Base-by-base conservation (phyloP, 768 basidiomycete genomes). In the Suillus lakei region DNA sequence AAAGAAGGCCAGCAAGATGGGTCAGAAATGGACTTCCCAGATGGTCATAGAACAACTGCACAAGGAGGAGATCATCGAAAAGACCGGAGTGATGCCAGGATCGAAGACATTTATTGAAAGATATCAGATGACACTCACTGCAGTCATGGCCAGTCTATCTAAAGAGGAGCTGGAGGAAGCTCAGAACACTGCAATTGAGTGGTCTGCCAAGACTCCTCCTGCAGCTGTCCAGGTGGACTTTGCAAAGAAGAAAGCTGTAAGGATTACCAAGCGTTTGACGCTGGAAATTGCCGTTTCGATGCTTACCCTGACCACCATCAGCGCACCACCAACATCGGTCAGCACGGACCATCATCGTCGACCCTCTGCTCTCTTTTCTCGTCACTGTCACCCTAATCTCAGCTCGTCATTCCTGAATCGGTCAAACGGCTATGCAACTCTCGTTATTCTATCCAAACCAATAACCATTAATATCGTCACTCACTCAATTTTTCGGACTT, bases 161-260 rank as follows among this genome's bases (percentile, higher is more conserved):
- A 43, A 64, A 23, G 54, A 60, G 36, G 28, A 64, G 43, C 13
- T 64, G 9, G 18, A 64, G 9, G 38, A 64, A 13, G 56, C 55
- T 5, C 12, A 61, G 58, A 36, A 34, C 26, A 32, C 43, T 21
- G 56, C 30, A 0, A 32, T 43, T 0, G 10, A 61, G n/a, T 64
- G 63, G 63, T 43, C 38, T n/a, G 60, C 5, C 10, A 26, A 39
- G 41, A 4, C n/a, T 30, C 63, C 63, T 26, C 63, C 63, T 28
- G n/a, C 56, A 21, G 26, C 16, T 0, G 41, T 64, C 15, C 58
- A 61, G 36, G 58, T n/a, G 4, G 44, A 58, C 16, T 43, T 39
- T 23, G 63, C 63, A 5, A 13, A 23, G 41, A 36, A 61, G 23
- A 64, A 64, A n/a, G n/a, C n/a, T n/a, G n/a, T n/a, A n/a, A n/a